Percentiles rank a stretch among this genome's conserved stretches.
phyloP scores from a whole-genome alignment of 495 filamentous ascomycete species.

The Aspergillus asperescens region DNA sequence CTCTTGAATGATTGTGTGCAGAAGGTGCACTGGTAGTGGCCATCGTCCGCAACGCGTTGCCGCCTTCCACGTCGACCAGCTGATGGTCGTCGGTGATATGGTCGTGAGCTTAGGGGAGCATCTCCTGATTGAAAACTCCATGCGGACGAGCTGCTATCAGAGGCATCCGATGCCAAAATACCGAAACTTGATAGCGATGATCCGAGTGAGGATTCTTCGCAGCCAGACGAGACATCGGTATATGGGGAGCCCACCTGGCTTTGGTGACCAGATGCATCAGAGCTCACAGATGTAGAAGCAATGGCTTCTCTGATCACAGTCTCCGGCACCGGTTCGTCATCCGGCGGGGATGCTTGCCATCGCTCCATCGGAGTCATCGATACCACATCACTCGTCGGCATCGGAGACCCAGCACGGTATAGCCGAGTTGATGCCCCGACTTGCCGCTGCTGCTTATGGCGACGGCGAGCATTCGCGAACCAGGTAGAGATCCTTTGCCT shows the following conservation, averaged over 20 bases:
- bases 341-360: conserved; percentile 76
- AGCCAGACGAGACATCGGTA: conserved; percentile 1
- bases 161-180: conserved; percentile 29
- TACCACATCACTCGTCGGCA: conserved; percentile 39
- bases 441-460: conserved; percentile 50
- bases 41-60: conserved; percentile 37
- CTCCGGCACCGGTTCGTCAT: conserved; percentile 50
- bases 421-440: conserved; percentile 33
- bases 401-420: conserved; percentile 31
- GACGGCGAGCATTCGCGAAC: conserved; percentile 42
- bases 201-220: conserved; percentile 1
- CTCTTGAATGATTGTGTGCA: conserved; percentile 75
- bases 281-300: conserved; percentile 25
- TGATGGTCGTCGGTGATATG: conserved; percentile 9
- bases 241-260: not conserved
- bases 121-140: conserved; percentile 48
- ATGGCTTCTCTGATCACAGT: conserved; percentile 35
- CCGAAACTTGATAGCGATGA: conserved; percentile 25
- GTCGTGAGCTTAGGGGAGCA: not conserved
- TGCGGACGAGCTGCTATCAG: conserved; percentile 32
- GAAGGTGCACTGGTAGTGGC: conserved; percentile 73
- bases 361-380: conserved; percentile 67
- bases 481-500: conserved; percentile 35
- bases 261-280: not conserved
- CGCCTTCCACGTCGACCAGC: conserved; percentile 33